Percentiles rank a stretch among this genome's conserved stretches.
These are phyloP conservation scores for Heliamphora pulchella DNA, from an alignment of 179 eudicot species.

Conservation along the genomic window DNA sequence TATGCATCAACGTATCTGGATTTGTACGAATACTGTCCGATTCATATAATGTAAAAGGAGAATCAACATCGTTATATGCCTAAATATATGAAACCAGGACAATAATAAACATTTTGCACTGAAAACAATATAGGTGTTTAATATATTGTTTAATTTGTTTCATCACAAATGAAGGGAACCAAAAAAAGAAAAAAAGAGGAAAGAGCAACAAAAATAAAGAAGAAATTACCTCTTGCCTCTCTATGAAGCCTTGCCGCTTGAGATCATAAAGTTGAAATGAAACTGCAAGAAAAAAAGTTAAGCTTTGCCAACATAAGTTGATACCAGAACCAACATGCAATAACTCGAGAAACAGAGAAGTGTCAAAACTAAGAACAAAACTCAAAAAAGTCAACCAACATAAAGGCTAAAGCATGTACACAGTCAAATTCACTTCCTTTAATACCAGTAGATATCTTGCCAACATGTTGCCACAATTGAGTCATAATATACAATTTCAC, in stretches of 20 bases:
- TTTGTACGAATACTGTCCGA: too few species aligned
- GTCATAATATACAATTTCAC: not conserved
- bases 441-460: not conserved
- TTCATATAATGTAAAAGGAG: too few species aligned
- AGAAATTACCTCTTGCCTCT: conserved; percentile 78
- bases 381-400: not conserved
- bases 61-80: not conserved
- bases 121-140: not conserved
- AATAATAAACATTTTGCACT: not conserved
- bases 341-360: not conserved
- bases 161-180: not conserved
- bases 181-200: not conserved
- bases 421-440: not conserved
- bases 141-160: not conserved
- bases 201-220: conserved; percentile 43
- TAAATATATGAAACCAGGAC: not conserved
- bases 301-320: not conserved
- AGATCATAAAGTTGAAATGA: conserved; percentile 95
- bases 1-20: too few species aligned
- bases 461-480: not conserved
- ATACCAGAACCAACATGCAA: not conserved
- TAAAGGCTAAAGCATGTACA: not conserved
- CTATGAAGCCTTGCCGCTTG: conserved; percentile 96
- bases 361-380: not conserved
- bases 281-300: conserved; percentile 42